These are phyloP conservation scores for Phialophora expanda DNA, from an alignment of 2,329 filamentous ascomycete genomes.

Conservation along the genomic window DNA sequence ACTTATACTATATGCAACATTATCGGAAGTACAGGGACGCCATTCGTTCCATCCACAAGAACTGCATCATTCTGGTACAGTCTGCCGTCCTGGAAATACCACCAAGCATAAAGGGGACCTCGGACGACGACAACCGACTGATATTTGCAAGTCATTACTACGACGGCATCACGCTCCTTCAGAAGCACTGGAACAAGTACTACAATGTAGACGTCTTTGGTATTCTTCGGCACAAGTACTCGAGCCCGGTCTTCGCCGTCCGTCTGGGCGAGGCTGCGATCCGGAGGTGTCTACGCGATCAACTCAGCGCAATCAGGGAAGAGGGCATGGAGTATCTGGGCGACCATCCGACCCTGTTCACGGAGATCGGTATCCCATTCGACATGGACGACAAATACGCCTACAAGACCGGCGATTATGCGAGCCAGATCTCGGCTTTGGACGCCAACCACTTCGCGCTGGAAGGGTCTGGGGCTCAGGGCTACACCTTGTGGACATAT, in stretches of 20 bases:
- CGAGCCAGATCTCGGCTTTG: constrained; percentile 87
- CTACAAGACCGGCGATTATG: constrained; percentile 94
- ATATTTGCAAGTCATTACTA: constrained; percentile 96
- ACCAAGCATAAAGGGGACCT: constrained; percentile 81
- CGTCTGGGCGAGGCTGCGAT: constrained; percentile 93
- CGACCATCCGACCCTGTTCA: constrained; percentile 84
- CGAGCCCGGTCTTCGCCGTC: constrained; percentile 87
- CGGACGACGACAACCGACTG: constrained; percentile 86
- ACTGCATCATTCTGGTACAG: constrained; percentile 87
- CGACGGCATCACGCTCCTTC: constrained; percentile 94
- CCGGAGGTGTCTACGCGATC: constrained; percentile 87
- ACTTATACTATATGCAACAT: constrained; percentile 87
- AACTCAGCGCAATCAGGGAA: constrained; percentile 78
- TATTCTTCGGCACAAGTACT: constrained; percentile 84
- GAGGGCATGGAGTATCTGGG: constrained; percentile 91
- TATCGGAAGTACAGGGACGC: constrained; percentile 77
- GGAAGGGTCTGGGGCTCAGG: constrained; percentile 81
- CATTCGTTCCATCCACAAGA: constrained; percentile 75
- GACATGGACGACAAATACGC: constrained; percentile 98
- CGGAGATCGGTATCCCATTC: constrained; percentile 96
- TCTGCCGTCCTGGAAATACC: constrained; percentile 91
- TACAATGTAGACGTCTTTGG: constrained; percentile 98
- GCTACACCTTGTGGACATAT: constrained; percentile 91
- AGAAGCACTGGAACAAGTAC: constrained; percentile 96
- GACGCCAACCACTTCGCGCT: constrained; percentile 95